phyloP scores from a whole-genome alignment of 768 basidiomycete species.

The Lenzites betulinus region DNA sequence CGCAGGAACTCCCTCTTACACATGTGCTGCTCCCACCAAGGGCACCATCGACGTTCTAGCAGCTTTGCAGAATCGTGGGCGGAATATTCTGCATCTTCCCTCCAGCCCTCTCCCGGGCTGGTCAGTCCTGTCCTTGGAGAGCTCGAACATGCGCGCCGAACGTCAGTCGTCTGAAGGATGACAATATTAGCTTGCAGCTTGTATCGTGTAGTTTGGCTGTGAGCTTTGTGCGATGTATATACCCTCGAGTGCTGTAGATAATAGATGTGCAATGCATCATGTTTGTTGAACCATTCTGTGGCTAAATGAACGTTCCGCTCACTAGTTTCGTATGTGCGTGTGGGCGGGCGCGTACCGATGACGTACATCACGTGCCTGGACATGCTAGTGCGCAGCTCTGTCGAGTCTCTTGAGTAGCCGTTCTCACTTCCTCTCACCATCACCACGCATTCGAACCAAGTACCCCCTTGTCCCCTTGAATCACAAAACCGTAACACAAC shows the following conservation, averaged over 20 bases:
- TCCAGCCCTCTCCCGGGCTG: constrained; percentile 13
- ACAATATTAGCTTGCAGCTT: neutral
- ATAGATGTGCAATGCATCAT: too few species aligned
- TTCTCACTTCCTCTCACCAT: neutral
- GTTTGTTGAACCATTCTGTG: too few species aligned
- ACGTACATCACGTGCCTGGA: constrained; percentile 10
- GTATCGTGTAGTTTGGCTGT: too few species aligned
- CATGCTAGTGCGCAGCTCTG: neutral
- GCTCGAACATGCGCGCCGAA: too few species aligned
- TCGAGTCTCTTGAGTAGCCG: neutral
- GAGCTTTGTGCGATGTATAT: too few species aligned
- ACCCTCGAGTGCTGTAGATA: too few species aligned
- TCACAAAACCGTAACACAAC: neutral
- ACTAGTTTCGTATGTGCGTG: too few species aligned
- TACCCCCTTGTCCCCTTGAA: neutral
- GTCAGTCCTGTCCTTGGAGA: neutral
- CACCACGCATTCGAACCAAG: neutral
- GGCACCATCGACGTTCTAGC: neutral
- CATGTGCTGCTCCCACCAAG: neutral
- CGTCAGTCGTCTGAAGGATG: neutral
- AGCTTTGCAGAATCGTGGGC: neutral
- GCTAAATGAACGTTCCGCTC: too few species aligned
- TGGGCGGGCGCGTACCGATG: neutral
- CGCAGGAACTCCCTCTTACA: too few species aligned
- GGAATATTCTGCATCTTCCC: neutral